These are phyloP conservation scores for Ceratocystis eucalypticola DNA, from an alignment of 2,329 filamentous ascomycete genomes.

Conservation along the genomic window DNA sequence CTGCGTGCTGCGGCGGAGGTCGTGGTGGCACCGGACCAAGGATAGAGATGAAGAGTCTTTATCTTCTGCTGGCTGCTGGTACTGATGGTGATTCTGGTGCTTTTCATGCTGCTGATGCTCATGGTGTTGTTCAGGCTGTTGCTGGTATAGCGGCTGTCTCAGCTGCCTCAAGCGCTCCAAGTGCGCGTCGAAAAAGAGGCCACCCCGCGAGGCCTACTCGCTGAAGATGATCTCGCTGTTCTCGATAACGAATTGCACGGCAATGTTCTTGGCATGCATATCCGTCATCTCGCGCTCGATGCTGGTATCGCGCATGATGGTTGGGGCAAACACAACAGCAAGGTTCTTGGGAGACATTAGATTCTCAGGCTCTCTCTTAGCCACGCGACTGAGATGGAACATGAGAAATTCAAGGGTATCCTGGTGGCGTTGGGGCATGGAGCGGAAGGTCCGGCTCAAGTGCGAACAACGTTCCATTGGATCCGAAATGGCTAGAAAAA, in stretches of 20 bases:
- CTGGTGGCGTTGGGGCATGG: constrained; percentile 69
- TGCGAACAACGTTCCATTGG: constrained; percentile 55
- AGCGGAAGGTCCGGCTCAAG: constrained; percentile 58
- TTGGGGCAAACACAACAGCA: constrained; percentile 93
- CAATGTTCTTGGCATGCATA: constrained; percentile 83
- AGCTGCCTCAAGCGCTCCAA: neutral
- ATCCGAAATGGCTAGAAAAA: constrained; percentile 46
- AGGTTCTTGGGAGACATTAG: constrained; percentile 95
- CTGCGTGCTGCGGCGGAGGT: constrained; percentile 15
- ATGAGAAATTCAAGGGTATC: constrained; percentile 89
- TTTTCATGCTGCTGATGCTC: neutral
- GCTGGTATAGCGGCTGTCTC: neutral
- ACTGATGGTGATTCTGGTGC: neutral
- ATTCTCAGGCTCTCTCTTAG: constrained; percentile 70
- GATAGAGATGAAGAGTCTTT: neutral
- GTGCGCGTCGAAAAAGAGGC: constrained; percentile 10
- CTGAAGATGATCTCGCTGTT: constrained; percentile 72
- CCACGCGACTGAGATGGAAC: constrained; percentile 81
- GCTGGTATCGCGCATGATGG: constrained; percentile 84
- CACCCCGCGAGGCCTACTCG: constrained; percentile 25
- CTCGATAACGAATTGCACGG: constrained; percentile 86
- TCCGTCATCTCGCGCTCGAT: constrained; percentile 92
- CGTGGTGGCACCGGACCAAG: neutral
- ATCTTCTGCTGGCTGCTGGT: constrained; percentile 9
- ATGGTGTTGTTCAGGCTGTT: neutral